These are phyloP conservation scores for Hamigera avellanea DNA, from an alignment of 495 filamentous ascomycete genomes.

Conservation along the genomic window DNA sequence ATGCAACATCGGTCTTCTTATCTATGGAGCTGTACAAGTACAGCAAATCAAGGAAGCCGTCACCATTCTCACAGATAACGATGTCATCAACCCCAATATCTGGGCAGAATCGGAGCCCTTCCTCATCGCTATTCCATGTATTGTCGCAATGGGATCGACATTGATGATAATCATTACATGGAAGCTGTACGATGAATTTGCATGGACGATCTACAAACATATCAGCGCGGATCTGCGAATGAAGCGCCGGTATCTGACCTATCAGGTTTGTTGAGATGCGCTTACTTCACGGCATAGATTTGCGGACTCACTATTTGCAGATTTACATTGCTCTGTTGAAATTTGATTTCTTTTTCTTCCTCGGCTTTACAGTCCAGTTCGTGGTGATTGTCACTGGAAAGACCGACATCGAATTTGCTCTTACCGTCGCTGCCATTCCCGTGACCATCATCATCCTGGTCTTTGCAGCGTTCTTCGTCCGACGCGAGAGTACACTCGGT, in stretches of 20 bases:
- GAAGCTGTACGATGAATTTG: slow-evolving; percentile 96
- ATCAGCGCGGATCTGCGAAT: slow-evolving; percentile 95
- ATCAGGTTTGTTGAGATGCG: slow-evolving; percentile 54
- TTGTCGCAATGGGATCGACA: slow-evolving; percentile 67
- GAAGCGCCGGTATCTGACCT: slow-evolving; percentile 91
- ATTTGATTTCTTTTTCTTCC: slow-evolving; percentile 99
- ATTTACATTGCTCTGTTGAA: slow-evolving; percentile 96
- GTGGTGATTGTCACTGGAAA: slow-evolving; percentile 73
- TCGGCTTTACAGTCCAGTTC: slow-evolving; percentile 96
- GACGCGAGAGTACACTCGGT: slow-evolving; percentile 66
- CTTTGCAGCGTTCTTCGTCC: slow-evolving; percentile 72
- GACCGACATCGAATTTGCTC: slow-evolving; percentile 60
- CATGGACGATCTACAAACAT: slow-evolving; percentile 98
- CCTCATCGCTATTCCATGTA: slow-evolving; percentile 72
- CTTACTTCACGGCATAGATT: neutral
- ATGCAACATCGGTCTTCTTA: slow-evolving; percentile 79
- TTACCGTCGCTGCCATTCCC: slow-evolving; percentile 82
- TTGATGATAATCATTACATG: slow-evolving; percentile 68
- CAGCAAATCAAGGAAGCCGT: slow-evolving; percentile 75
- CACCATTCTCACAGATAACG: slow-evolving; percentile 20
- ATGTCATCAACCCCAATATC: slow-evolving; percentile 33
- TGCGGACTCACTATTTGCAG: slow-evolving; percentile 36
- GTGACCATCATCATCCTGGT: slow-evolving; percentile 81
- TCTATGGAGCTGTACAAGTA: slow-evolving; percentile 88
- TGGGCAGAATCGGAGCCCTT: slow-evolving; percentile 62